A percentile compares a stretch with the other conserved stretches of the same genome.
Conservation (phyloP, 257 asterid species). For the Scutellaria galericulata region DNA sequence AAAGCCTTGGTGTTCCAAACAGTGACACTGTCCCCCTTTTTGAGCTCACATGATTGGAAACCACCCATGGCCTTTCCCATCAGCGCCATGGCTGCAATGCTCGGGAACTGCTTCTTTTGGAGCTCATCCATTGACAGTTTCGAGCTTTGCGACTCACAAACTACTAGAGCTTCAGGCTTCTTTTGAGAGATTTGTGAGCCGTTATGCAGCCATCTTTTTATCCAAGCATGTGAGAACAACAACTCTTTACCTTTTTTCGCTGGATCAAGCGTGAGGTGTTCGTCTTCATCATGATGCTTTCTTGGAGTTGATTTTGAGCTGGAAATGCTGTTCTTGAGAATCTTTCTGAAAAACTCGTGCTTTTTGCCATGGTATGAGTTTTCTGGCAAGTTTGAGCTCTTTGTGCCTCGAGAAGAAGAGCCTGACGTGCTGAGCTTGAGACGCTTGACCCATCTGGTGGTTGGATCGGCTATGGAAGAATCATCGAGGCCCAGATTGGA, state of each 20-base stretch:
- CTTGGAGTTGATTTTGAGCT: conserved; percentile 37
- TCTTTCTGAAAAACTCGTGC: conserved; percentile 29
- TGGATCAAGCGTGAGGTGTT: background rate
- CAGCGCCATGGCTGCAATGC: conserved; percentile 87
- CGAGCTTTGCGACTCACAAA: conserved; percentile 54
- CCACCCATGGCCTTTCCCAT: conserved; percentile 84
- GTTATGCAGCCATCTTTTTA: conserved; percentile 63
- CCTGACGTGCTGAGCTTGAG: conserved; percentile 52
- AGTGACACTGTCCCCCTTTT: conserved; percentile 57
- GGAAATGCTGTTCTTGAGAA: conserved; percentile 25
- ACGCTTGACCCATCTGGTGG: conserved; percentile 77
- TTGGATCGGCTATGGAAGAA: conserved; percentile 47
- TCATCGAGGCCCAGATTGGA: conserved; percentile 19
- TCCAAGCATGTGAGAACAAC: conserved; percentile 67
- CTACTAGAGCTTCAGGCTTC: conserved; percentile 42
- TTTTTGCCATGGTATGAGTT: conserved; percentile 42
- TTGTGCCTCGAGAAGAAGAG: conserved; percentile 50
- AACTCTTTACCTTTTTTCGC: conserved; percentile 36
- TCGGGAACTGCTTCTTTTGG: conserved; percentile 73
- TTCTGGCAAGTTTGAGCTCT: conserved; percentile 42
- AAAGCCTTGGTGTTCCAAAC: conserved; percentile 65
- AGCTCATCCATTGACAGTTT: conserved; percentile 41
- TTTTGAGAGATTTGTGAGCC: conserved; percentile 31
- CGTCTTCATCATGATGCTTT: conserved; percentile 34
- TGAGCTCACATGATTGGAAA: conserved; percentile 54